Base-by-base conservation (phyloP, 2,329 filamentous ascomycete species). In the Penicillium sp. region DNA sequence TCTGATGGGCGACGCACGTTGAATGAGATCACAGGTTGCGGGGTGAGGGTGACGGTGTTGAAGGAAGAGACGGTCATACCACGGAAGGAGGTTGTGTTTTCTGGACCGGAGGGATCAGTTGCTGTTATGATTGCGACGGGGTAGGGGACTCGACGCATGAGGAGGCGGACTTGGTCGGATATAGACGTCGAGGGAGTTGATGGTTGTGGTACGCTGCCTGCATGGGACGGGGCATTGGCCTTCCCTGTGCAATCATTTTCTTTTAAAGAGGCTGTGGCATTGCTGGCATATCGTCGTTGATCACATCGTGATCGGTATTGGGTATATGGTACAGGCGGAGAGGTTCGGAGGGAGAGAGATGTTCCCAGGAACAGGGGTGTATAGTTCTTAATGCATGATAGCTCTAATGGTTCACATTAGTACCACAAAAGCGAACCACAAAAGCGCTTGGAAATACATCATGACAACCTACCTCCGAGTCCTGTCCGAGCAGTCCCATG, bases 1-100 rank as follows among this genome's bases (percentile, higher is more conserved):
- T 79, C 75, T 1, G 83, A 86, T 2, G 82, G 82, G 2, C 77
- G 63, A 50, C 79, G 80, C 54, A 87, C 76, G 59, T 87, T 87
- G 76, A 87, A 87, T 1, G 82, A 84, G 26, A 87, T 75, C n/a
- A 83, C 75, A 0, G 84, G 82, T 1, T 67, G 61, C 1, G 85
- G 84, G 31, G 75, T 66, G 3, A 87, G 72, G 0, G 82, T 80
- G 14, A 87, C 81, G 4, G 83, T 83, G 58, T 74, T 85, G 69
- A 87, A 81, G 1, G 84, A 86, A 3, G 85, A 87, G 32, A 87
- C 80, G 9, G 83, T 85, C 62, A 85, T 82, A 40, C 79, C 82
- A 35, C 77, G 74, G 59, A 75, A 76, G 13, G 66, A 65, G 14
- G 61, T 60, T 39, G 62, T 56, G 24, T 67, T 56, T 45, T 61